Conservation (phyloP, 2,329 filamentous ascomycete species). For the Pseudocercospora vitis region DNA sequence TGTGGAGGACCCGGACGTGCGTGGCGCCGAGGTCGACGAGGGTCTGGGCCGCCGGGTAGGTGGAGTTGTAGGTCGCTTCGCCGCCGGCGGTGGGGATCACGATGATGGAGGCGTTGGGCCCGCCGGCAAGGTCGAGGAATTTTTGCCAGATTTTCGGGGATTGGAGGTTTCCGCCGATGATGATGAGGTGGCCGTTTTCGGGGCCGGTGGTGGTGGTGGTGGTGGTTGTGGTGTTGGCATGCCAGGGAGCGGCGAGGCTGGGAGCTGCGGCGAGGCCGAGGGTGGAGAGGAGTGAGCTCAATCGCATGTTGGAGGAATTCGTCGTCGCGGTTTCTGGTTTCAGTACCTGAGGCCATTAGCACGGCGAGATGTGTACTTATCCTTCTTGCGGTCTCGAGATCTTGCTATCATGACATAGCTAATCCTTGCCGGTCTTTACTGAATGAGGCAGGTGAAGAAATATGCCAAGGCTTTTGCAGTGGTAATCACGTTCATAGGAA, state of each 20-base stretch:
- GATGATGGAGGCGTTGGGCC: constrained; percentile 21
- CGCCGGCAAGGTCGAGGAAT: constrained; percentile 27
- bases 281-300: not conserved
- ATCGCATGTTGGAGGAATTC: not conserved
- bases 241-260: not conserved
- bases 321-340: too few relatives aligned
- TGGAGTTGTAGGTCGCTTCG: constrained; percentile 23
- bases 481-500: not conserved
- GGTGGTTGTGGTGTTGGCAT: not conserved
- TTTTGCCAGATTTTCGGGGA: constrained; percentile 24
- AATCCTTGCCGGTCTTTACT: not conserved
- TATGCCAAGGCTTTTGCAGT: not conserved
- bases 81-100: constrained; percentile 28
- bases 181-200: constrained; percentile 24
- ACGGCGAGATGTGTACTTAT: not conserved
- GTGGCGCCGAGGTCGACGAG: constrained; percentile 23
- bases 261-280: not conserved
- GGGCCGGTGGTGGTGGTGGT: constrained; percentile 16
- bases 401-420: not conserved
- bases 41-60: constrained; percentile 22
- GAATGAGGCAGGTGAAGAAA: not conserved
- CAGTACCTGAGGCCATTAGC: too few relatives aligned
- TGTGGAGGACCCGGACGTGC: constrained; percentile 28
- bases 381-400: not conserved
- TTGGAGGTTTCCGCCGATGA: constrained; percentile 26